A percentile compares a stretch with the other conserved stretches of the same genome.
These are phyloP conservation scores for Primulina huaijiensis DNA, from an alignment of 257 asterid species.

Conservation along the genomic window DNA sequence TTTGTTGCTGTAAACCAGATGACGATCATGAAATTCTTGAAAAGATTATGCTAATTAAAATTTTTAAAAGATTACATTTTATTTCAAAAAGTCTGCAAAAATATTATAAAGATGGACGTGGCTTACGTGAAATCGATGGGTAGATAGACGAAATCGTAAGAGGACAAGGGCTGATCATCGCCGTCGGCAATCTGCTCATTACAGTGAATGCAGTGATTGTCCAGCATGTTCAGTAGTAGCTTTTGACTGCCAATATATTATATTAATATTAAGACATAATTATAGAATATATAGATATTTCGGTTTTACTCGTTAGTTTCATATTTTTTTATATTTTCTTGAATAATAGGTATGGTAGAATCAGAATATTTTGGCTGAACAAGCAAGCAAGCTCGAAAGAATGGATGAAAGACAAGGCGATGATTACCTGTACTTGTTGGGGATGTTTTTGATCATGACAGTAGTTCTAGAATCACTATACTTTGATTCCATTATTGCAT, in stretches of 20 bases:
- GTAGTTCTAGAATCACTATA: slow-evolving; percentile 79
- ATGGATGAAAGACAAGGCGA: slow-evolving; percentile 4
- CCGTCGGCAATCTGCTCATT: slow-evolving; percentile 83
- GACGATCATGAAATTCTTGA: background rate
- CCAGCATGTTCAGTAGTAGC: slow-evolving; percentile 94
- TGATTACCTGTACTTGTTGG: slow-evolving; percentile 92
- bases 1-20: slow-evolving; percentile 48
- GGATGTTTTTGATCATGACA: slow-evolving; percentile 95
- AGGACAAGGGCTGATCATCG: slow-evolving; percentile 73
- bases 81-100: background rate
- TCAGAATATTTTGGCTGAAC: slow-evolving; percentile 36
- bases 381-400: slow-evolving; percentile 30
- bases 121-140: slow-evolving; percentile 90
- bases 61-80: background rate
- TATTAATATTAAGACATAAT: slow-evolving; percentile 12
- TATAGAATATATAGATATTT: background rate
- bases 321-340: too few species aligned
- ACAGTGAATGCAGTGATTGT: slow-evolving; percentile 96
- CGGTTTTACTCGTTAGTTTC: too few species aligned
- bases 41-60: background rate
- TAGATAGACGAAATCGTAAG: slow-evolving; percentile 93
- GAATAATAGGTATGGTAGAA: background rate
- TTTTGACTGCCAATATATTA: slow-evolving; percentile 67
- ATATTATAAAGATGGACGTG: background rate
- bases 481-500: slow-evolving; percentile 52